A percentile compares a stretch with the other conserved stretches of the same genome.
Evolutionary conservation across 768 basidiomycete species (phyloP).

Genomic region (Bullera alba): DNA sequence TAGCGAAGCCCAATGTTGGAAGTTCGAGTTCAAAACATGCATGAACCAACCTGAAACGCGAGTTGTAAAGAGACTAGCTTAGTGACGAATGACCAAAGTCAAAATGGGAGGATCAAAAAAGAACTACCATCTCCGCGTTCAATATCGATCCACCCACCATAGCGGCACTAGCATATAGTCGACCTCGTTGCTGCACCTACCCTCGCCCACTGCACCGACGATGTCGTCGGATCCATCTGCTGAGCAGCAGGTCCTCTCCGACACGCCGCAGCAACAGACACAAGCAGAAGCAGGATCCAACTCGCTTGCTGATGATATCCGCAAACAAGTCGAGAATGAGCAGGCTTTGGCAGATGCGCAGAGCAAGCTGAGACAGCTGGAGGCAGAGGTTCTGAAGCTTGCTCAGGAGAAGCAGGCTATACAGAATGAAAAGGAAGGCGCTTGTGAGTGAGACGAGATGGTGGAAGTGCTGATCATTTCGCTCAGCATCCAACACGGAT

Average conservation of each 20-base stretch:
- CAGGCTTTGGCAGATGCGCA: slow-evolving; percentile 37
- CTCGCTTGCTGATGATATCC: slow-evolving; percentile 17
- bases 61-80: no score
- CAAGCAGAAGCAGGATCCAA: background rate
- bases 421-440: slow-evolving; percentile 25
- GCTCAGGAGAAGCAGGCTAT: slow-evolving; percentile 63
- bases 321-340: slow-evolving; percentile 35
- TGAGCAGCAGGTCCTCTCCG: background rate
- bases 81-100: no score
- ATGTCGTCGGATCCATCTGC: no score
- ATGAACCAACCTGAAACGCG: no score
- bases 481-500: slow-evolving; percentile 18
- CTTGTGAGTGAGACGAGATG: slow-evolving; percentile 51
- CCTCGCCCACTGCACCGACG: background rate
- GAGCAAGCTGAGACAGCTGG: slow-evolving; percentile 16
- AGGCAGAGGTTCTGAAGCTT: slow-evolving; percentile 56
- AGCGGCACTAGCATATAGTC: no score
- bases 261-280: background rate
- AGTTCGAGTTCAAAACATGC: no score
- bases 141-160: no score
- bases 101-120: no score
- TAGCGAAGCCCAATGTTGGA: no score
- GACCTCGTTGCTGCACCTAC: background rate
- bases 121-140: no score
- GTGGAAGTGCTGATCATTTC: slow-evolving; percentile 32